These are phyloP conservation scores for Fusarium sp. DNA, from an alignment of 2,329 filamentous ascomycete genomes.

Conservation along the genomic window DNA sequence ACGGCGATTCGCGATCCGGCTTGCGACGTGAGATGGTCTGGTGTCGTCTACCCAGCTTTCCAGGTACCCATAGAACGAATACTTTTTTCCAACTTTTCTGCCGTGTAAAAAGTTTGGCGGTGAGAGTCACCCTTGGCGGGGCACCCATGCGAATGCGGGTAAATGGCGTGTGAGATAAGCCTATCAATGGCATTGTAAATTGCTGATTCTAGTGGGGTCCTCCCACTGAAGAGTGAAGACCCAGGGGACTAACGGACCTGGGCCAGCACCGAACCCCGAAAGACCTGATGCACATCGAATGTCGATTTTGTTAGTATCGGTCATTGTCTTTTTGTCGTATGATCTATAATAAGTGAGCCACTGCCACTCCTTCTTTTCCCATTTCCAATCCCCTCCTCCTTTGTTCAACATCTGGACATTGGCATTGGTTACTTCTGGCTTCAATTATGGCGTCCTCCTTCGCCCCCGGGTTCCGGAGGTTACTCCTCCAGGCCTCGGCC, in stretches of 20 bases:
- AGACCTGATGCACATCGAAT: constrained; percentile 32
- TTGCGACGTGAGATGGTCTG: constrained; percentile 14
- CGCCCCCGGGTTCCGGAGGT: constrained; percentile 60
- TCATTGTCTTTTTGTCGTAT: constrained; percentile 31
- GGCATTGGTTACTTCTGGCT: not conserved
- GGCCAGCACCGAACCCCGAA: constrained; percentile 41
- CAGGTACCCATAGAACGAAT: not conserved
- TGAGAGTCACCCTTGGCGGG: constrained; percentile 48
- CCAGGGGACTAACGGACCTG: constrained; percentile 23
- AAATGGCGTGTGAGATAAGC: constrained; percentile 40
- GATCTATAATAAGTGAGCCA: constrained; percentile 39
- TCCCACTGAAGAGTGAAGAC: constrained; percentile 11
- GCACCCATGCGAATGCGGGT: constrained; percentile 39
- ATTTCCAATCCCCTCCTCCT: constrained; percentile 18
- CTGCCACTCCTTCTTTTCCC: constrained; percentile 10
- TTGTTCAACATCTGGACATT: constrained; percentile 32
- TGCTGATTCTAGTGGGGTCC: constrained; percentile 33
- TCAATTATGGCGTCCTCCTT: constrained; percentile 61
- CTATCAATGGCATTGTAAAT: constrained; percentile 53
- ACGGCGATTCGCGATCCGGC: constrained; percentile 36
- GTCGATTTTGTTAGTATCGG: constrained; percentile 33
- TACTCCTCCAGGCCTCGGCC: constrained; percentile 55
- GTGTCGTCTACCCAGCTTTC: constrained; percentile 1
- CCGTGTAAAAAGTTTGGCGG: constrained; percentile 49
- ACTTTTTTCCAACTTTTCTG: constrained; percentile 51